Percentiles rank a stretch among this genome's conserved stretches.
These are phyloP conservation scores for Pisolithus marmoratus DNA, from an alignment of 768 basidiomycete genomes.

Conservation along the genomic window DNA sequence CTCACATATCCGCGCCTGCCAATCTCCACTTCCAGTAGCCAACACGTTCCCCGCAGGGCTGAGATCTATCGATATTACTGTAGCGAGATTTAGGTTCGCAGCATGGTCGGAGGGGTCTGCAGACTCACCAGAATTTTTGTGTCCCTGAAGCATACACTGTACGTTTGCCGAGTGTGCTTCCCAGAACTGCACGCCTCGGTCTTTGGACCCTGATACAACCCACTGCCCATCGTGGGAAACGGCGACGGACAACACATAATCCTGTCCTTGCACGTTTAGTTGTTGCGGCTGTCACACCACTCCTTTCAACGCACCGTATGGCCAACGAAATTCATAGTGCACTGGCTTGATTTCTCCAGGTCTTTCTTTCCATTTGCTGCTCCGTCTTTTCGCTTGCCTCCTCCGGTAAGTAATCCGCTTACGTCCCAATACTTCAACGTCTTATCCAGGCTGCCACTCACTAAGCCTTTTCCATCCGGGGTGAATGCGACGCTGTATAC, in stretches of 20 bases:
- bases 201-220: conserved; percentile 95
- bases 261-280: conserved; percentile 30
- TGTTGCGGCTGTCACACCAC: not conserved
- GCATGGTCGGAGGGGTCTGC: not conserved
- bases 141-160: conserved; percentile 87
- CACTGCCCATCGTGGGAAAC: conserved; percentile 90
- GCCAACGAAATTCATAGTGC: conserved; percentile 82
- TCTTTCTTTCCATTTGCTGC: conserved; percentile 43
- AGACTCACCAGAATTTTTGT: conserved; percentile 58
- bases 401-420: conserved; percentile 25
- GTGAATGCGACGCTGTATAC: conserved; percentile 92
- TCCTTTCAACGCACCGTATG: conserved; percentile 60
- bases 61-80: conserved; percentile 71
- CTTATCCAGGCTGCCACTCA: conserved; percentile 89
- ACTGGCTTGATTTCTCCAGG: conserved; percentile 45
- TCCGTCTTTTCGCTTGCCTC: conserved; percentile 27
- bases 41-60: conserved; percentile 54
- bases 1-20: conserved; percentile 65
- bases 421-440: conserved; percentile 88
- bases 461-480: conserved; percentile 81
- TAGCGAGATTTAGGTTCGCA: conserved; percentile 5
- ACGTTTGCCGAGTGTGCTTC: conserved; percentile 72
- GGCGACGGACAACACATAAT: conserved; percentile 68
- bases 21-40: conserved; percentile 69
- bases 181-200: conserved; percentile 94